A percentile compares a stretch with the other conserved stretches of the same genome.
phyloP scores from a whole-genome alignment of 371 early-diverging fungal genomes.

The Dentiscutata heterogama region DNA sequence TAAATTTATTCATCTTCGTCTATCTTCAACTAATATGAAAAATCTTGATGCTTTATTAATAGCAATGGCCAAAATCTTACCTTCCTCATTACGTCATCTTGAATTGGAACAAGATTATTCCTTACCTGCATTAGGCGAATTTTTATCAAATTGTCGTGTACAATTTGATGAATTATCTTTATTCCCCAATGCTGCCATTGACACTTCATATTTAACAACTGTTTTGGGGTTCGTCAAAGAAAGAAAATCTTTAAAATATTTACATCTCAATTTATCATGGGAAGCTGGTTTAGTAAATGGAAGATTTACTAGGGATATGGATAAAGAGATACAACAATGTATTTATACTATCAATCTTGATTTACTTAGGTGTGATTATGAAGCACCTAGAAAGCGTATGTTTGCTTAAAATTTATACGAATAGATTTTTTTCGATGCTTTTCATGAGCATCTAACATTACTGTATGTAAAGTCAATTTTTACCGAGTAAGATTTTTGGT shows the following conservation, averaged over 20 bases:
- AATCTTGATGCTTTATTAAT: neutral
- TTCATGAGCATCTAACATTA: too few species aligned
- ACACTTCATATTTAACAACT: neutral
- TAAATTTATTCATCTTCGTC: neutral
- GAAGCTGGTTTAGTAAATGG: neutral
- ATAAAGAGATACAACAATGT: neutral
- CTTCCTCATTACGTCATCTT: neutral
- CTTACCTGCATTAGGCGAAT: neutral
- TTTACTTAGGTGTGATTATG: neutral
- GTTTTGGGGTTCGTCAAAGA: neutral
- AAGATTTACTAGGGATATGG: conserved; percentile 3
- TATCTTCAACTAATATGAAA: neutral
- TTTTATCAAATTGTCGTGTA: neutral
- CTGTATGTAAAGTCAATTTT: too few species aligned
- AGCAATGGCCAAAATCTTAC: neutral
- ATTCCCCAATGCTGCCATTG: conserved; percentile 8
- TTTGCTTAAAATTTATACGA: too few species aligned
- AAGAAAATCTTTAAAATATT: neutral
- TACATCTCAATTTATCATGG: conserved; percentile 26
- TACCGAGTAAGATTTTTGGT: too few species aligned
- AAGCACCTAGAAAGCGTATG: too few species aligned
- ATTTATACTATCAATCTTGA: conserved; percentile 1
- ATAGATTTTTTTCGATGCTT: too few species aligned
- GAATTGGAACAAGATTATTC: conserved; percentile 16
- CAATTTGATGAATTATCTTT: conserved; percentile 19